Percentiles rank a stretch among this genome's conserved stretches.
phyloP scores from a whole-genome alignment of 768 basidiomycete genomes.

The Russula abietina region DNA sequence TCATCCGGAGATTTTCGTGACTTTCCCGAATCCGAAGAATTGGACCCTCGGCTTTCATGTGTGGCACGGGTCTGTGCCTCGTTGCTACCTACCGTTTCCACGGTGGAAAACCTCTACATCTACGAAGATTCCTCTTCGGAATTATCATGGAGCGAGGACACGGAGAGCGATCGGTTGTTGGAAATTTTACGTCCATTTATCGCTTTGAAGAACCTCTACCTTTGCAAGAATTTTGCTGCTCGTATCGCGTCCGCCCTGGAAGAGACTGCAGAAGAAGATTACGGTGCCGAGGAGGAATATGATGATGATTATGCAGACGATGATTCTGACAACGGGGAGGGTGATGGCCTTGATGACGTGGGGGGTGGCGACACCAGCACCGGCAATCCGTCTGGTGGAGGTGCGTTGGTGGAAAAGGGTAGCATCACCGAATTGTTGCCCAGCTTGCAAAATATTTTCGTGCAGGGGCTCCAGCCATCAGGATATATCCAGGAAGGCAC shows the following conservation, averaged over 20 bases:
- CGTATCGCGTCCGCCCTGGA: too few species aligned
- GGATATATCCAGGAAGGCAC: too few species aligned
- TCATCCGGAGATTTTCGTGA: background rate
- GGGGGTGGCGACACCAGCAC: constrained; percentile 64
- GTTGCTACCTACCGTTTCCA: background rate
- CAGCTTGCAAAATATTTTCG: too few species aligned
- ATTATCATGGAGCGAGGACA: background rate
- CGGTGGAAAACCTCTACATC: background rate
- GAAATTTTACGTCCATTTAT: background rate
- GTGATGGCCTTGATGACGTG: constrained; percentile 71
- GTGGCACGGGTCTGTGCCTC: background rate
- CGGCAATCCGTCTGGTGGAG: constrained; percentile 56
- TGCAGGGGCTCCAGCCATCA: too few species aligned
- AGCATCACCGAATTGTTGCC: too few species aligned
- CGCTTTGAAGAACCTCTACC: too few species aligned
- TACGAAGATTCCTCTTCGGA: background rate
- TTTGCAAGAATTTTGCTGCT: too few species aligned
- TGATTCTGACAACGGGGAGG: constrained; percentile 87
- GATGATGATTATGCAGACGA: constrained; percentile 89
- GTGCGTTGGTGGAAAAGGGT: constrained; percentile 21
- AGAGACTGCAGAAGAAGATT: constrained; percentile 55
- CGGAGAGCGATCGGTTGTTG: background rate
- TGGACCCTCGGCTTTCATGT: background rate
- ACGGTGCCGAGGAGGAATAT: constrained; percentile 85
- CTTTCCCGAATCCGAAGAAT: background rate